Base-by-base conservation (phyloP, 495 filamentous ascomycete species). In the Annulohypoxylon nitens region DNA sequence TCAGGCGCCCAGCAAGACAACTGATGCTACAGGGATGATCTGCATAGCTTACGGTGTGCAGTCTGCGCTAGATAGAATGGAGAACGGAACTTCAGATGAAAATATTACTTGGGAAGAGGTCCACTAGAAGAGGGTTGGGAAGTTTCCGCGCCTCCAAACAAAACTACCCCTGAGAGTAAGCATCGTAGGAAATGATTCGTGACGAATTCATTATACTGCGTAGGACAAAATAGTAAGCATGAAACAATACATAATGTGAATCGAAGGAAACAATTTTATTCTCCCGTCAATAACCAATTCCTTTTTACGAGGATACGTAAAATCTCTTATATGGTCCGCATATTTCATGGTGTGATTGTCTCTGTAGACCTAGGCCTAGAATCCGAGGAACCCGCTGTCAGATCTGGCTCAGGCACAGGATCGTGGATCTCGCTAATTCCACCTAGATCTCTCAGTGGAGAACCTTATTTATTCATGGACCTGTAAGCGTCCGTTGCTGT, bases 401-500 rank as follows among this genome's bases (percentile, higher is more conserved):
- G 69, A 63, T 72, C 63, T 67, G 45, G 36, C 55, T 75, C 75
- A 75, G 66, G 69, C 39, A 71, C 54, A 66, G 67, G 62, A 75
- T 70, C 65, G 69, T 39, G 34, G 34, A 43, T 55, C 67, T 54
- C 10, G 26, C 39, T 45, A 41, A 65, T 70, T 54, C 62, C 51
- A 43, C 43, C 68, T 50, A 53, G 67, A 71, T 69, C 62, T 63
- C n/a, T 50, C 23, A 26, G 61, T 65, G 70, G 73, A 30, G 41
- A 61, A 70, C 25, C 60, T 70, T 18, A 65, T 61, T 61, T 23
- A 65, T 64, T 69, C 53, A 62, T 57, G 55, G 51, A 59, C 61
- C 39, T 54, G 48, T 55, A 37, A 41, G 45, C 12, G 30, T 61
- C 53, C 25, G 63, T 58, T 62, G 62, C 68, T 26, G 41, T 57